Conservation (phyloP, 768 basidiomycete species). For the Austroboletus eburneus region DNA sequence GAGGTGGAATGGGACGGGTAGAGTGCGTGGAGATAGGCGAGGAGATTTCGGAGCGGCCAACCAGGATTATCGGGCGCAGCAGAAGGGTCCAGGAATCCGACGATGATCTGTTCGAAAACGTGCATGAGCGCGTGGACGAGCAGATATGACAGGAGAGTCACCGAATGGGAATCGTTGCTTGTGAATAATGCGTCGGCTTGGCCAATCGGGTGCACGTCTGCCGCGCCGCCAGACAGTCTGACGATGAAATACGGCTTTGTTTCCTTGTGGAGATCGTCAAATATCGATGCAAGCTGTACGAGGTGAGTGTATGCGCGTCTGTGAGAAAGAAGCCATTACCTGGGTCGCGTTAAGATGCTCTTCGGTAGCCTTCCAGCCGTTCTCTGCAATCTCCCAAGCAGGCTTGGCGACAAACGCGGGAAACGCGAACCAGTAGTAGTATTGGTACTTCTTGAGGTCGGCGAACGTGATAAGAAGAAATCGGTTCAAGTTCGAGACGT, state of each 20-base stretch:
- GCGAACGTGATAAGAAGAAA: constrained; percentile 93
- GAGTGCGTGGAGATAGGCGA: constrained; percentile 68
- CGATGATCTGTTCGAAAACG: constrained; percentile 32
- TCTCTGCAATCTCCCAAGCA: constrained; percentile 74
- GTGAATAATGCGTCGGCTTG: constrained; percentile 57
- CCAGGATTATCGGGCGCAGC: constrained; percentile 70
- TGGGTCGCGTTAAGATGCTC: constrained; percentile 39
- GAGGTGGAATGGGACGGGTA: constrained; percentile 47
- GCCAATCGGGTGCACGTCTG: constrained; percentile 50
- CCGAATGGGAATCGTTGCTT: constrained; percentile 37
- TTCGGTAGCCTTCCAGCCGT: constrained; percentile 53
- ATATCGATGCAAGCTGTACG: constrained; percentile 50
- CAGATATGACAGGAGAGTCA: constrained; percentile 27
- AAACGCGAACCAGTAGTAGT: constrained; percentile 98
- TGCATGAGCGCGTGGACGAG: constrained; percentile 14
- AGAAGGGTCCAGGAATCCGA: constrained; percentile 85
- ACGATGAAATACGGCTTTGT: constrained; percentile 62
- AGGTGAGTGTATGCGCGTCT: background rate
- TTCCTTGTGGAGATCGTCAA: constrained; percentile 41
- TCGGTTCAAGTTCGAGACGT: constrained; percentile 56
- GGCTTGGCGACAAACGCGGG: constrained; percentile 90
- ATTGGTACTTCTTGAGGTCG: constrained; percentile 97
- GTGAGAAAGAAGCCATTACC: constrained; percentile 29
- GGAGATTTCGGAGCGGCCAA: constrained; percentile 92
- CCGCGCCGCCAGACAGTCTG: constrained; percentile 32